Base-by-base conservation (phyloP, 2,329 filamentous ascomycete genomes). In the Fusarium tanahbumbuense region DNA sequence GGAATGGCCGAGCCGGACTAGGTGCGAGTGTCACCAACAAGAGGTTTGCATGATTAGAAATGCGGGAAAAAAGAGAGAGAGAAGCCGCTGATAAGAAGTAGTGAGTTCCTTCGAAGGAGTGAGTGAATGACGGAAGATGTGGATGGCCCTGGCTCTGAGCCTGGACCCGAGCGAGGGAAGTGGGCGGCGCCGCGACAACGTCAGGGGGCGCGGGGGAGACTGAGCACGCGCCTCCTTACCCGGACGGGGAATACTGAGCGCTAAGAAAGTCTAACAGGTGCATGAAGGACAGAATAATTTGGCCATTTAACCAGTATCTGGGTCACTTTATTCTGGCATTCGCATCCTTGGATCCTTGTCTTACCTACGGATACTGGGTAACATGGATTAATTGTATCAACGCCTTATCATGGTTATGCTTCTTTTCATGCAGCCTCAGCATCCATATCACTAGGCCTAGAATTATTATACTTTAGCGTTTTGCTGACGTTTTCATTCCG, bases 191-290 rank as follows among this genome's bases (percentile, higher is more conserved):
- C 47, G 61, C 46, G 45, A 64, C 34, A 52, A 55, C 25, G 62
- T 45, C 56, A 70, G 48, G 66, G 64, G 60, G 46, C 48, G 56
- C 18, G 48, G 48, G 48, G 41, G 30, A n/a, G 28, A 5, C 13
- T 22, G 42, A 30, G 68, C 68, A 71, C 68, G 56, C 67, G 68
- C 68, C 67, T 60, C 56, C 46, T 71, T 71, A 18, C 68, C 68
- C 41, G 53, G 53, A 68, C 56, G 18, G 56, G 68, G 46, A 48
- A 52, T 45, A 16, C 20, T 22, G 23, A 16, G 20, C 41, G 41
- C 41, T 44, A 44, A 44, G 15, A 23, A 22, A 44, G 41, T 23
- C 41, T 44, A 23, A 44, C 20, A 44, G 41, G 15, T 37, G n/a
- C 15, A 15, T 25, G 32, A 23, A 9, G 20, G 32, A 32, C 20